Evolutionary conservation across 768 basidiomycete species (phyloP), one percentile per base, ranked within the genome.

Genomic region (Agrocybe praecox): DNA sequence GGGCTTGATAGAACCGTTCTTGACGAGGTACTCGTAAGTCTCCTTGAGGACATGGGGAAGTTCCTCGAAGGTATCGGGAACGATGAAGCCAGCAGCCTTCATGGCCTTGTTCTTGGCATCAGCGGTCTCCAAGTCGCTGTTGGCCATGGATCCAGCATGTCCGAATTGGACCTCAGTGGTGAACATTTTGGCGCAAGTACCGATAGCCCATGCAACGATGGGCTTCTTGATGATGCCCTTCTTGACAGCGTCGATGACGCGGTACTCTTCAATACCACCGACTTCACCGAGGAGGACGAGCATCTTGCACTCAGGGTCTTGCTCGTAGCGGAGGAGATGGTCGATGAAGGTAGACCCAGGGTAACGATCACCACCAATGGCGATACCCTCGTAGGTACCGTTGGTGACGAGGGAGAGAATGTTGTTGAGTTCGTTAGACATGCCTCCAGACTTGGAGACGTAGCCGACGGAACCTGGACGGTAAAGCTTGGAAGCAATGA

Each of bases 341-440:
- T 98, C 97, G 75, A 98, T 97, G 84, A 99, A 98, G 48, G 96
- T 97, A 40, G 94, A 90, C 51, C 96, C 96, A 34, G 96, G 97
- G 81, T 98, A 98, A 57, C 97, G 92, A 73, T 99, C 97, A 78
- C 97, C 97, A 71, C 97, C 97, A 65, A 99, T 99, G 72, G 96
- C 97, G 70, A 99, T 96, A 82, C 97, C 97, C 82, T 99, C 97
- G 79, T 98, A 99, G 61, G 95, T 96, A 65, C 97, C 97, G 78
- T 99, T 96, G 69, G 96, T 98, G 62, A 82, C 83, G 72, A 96
- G 85, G 19, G 94, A 95, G 60, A 99, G 88, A 73, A 99, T 99
- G 82, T 98, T 99, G 90, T 99, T 98, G 68, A 99, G 81, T 76
- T 99, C 96, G 80, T 98, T 98, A 67, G 96, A 98, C 96, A 99